phyloP scores from a whole-genome alignment of 352 stramenopile species.

The Pythium rhizo-oryzae region DNA sequence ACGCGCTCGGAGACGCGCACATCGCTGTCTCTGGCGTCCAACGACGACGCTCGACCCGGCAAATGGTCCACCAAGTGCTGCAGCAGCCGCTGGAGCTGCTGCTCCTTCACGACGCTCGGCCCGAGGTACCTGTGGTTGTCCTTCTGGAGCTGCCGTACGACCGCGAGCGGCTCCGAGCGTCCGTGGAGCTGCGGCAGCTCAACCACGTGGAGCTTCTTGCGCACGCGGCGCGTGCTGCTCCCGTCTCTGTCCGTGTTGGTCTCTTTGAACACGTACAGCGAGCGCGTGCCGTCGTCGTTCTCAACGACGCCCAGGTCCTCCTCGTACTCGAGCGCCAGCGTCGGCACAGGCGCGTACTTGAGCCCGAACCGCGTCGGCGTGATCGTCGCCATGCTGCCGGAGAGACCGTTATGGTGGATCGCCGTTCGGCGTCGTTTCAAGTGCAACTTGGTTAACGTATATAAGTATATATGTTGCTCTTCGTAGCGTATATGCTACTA shows the following conservation, averaged over 20 bases:
- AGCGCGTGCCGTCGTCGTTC: slow-evolving; percentile 39
- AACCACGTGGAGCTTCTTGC: slow-evolving; percentile 76
- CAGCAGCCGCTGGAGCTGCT: slow-evolving; percentile 64
- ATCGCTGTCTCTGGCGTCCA: not conserved
- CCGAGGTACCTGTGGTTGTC: slow-evolving; percentile 67
- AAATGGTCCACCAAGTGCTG: slow-evolving; percentile 68
- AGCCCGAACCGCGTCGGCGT: slow-evolving; percentile 77
- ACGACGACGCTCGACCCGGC: slow-evolving; percentile 7
- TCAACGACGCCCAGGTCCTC: slow-evolving; percentile 47
- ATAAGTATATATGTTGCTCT: not conserved
- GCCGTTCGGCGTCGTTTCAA: slow-evolving; percentile 24
- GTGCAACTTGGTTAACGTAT: not conserved
- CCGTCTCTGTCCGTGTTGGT: not conserved
- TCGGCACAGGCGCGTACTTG: slow-evolving; percentile 83
- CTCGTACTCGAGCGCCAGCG: slow-evolving; percentile 83
- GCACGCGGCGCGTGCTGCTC: slow-evolving; percentile 2
- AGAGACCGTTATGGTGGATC: no score
- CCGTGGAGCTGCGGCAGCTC: slow-evolving; percentile 67
- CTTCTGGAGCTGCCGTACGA: slow-evolving; percentile 61
- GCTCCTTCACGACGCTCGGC: slow-evolving; percentile 62
- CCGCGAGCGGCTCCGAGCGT: slow-evolving; percentile 43
- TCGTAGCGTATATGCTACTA: slow-evolving; percentile 11
- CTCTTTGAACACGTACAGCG: slow-evolving; percentile 64
- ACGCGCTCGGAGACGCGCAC: not conserved
- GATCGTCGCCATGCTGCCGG: slow-evolving; percentile 46